Evolutionary conservation across 352 stramenopile genomes (phyloP).

Genomic region (Phytopythium vexans): DNA sequence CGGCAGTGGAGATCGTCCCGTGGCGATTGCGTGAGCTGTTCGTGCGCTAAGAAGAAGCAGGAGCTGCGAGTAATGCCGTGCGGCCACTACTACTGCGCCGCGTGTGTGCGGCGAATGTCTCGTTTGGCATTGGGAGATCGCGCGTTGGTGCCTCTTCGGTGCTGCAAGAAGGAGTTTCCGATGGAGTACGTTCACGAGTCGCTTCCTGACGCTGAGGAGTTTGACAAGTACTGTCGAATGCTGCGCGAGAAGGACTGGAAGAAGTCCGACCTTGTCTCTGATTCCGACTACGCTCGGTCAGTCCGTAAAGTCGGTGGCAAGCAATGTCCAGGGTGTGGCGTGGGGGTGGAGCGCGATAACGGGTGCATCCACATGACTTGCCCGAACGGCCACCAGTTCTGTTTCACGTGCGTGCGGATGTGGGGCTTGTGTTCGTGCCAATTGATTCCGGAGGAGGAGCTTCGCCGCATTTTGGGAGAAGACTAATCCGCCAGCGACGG

Average conservation of each 20-base stretch:
- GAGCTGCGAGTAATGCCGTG: conserved; percentile 39
- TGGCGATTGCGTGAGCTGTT: conserved; percentile 42
- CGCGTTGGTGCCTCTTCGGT: conserved; percentile 57
- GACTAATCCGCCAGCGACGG: conserved; percentile 4
- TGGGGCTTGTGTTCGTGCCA: conserved; percentile 58
- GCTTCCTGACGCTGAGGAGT: conserved; percentile 23
- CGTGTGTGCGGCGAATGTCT: conserved; percentile 59
- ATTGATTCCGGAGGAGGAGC: conserved; percentile 54
- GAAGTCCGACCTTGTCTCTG: conserved; percentile 49
- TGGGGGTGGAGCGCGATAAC: conserved; percentile 66
- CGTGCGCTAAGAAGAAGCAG: conserved; percentile 10
- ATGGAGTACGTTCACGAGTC: conserved; percentile 54
- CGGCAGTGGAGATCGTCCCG: background rate
- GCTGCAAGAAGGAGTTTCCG: conserved; percentile 67
- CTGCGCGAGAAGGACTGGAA: conserved; percentile 56
- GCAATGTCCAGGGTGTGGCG: conserved; percentile 70
- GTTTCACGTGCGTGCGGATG: conserved; percentile 53
- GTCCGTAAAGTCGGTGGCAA: conserved; percentile 50
- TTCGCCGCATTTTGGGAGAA: conserved; percentile 50
- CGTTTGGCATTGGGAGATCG: conserved; percentile 55
- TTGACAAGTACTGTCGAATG: conserved; percentile 41
- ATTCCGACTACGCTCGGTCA: conserved; percentile 52
- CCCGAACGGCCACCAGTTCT: conserved; percentile 72
- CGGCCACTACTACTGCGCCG: conserved; percentile 55
- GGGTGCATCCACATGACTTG: conserved; percentile 82